phyloP scores from a whole-genome alignment of 495 filamentous ascomycete genomes.

The Cercophora scortea region DNA sequence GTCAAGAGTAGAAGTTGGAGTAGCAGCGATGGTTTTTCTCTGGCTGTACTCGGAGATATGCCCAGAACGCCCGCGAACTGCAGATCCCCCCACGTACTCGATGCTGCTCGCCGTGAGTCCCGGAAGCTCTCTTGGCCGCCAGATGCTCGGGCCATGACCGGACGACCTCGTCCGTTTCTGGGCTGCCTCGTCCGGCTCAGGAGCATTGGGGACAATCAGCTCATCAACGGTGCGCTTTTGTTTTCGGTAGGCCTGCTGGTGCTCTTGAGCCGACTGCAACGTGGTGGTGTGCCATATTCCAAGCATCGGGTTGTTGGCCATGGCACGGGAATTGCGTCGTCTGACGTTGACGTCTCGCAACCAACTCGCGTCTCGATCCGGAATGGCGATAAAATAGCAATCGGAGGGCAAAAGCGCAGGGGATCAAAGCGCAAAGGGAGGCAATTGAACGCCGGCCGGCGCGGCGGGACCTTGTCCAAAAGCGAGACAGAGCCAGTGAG shows the following conservation, averaged over 20 bases:
- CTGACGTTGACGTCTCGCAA: no score
- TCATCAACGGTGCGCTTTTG: slow-evolving; percentile 16
- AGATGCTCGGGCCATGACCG: background rate
- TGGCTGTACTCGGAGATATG: slow-evolving; percentile 40
- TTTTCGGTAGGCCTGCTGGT: slow-evolving; percentile 16
- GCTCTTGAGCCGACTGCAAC: slow-evolving; percentile 8
- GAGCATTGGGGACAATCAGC: background rate
- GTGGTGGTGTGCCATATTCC: slow-evolving; percentile 23
- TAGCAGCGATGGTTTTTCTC: slow-evolving; percentile 30
- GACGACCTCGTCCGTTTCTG: background rate
- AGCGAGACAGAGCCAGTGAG: no score
- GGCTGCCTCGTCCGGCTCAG: background rate
- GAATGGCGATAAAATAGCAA: no score
- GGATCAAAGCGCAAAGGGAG: no score
- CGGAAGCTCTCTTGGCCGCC: slow-evolving; percentile 8
- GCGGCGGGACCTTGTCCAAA: no score
- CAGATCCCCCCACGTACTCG: slow-evolving; percentile 3
- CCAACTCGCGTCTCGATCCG: no score
- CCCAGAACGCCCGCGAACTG: background rate
- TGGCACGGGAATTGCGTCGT: background rate
- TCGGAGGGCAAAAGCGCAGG: no score
- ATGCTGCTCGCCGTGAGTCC: slow-evolving; percentile 30
- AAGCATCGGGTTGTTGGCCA: slow-evolving; percentile 10
- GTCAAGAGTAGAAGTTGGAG: slow-evolving; percentile 47
- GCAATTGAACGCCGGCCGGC: no score